Evolutionary conservation across 805 yeast species (phyloP).

Genomic region (Wickerhamiella azymoides): DNA sequence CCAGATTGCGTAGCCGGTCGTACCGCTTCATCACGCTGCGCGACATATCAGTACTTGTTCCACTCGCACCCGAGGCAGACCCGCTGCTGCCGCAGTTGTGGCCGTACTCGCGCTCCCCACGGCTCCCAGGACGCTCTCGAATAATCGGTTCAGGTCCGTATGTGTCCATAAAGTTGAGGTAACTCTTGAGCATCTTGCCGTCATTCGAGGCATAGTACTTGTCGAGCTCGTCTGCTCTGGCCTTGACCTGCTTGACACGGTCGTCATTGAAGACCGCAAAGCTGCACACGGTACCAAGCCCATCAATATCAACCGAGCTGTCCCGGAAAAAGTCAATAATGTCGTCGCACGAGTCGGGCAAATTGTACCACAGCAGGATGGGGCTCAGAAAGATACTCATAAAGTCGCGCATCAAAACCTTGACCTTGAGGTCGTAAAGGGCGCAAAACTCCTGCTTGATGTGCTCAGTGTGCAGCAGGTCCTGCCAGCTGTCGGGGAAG

Average conservation of each 20-base stretch:
- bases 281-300: conserved; percentile 85
- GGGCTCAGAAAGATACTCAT: conserved; percentile 77
- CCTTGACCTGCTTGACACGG: conserved; percentile 30
- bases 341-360: conserved; percentile 57
- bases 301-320: conserved; percentile 80
- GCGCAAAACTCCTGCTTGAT: conserved; percentile 74
- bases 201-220: conserved; percentile 39
- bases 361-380: conserved; percentile 70
- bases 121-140: background rate
- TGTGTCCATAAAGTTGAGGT: conserved; percentile 73
- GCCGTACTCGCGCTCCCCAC: too few species aligned
- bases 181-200: conserved; percentile 85
- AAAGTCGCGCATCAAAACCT: conserved; percentile 61
- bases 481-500: conserved; percentile 78
- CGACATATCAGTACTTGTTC: background rate
- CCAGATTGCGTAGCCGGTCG: conserved; percentile 15
- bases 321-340: conserved; percentile 88
- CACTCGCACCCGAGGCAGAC: background rate
- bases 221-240: conserved; percentile 22
- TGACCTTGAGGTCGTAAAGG: conserved; percentile 58
- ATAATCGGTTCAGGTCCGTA: conserved; percentile 33
- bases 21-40: conserved; percentile 24
- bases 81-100: too few species aligned
- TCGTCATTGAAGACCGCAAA: conserved; percentile 86
- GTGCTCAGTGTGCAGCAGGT: conserved; percentile 65